Evolutionary conservation across 2,329 filamentous ascomycete species (phyloP), one percentile per base, ranked within the genome.

Genomic region (Decorospora gaudefroyi): DNA sequence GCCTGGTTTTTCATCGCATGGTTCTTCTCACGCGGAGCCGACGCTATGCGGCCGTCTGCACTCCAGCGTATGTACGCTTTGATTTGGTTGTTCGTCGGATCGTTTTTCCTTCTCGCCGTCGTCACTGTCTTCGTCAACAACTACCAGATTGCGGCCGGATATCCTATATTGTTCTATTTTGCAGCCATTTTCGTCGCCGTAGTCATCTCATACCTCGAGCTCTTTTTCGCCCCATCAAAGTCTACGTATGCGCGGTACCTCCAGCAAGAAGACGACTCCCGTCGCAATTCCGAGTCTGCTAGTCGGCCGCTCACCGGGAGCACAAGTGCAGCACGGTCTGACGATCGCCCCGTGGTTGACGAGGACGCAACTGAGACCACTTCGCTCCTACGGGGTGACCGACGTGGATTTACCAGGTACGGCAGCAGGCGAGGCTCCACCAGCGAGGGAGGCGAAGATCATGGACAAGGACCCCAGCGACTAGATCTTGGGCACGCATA

Each of bases 1-100:
- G 77, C 89, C 1, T 96, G 90, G 77, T 83, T 93, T 62, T 84
- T 87, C 46, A 69, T 85, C 13, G 85, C 90, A 31, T 97, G 92
- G 92, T 85, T 90, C 52, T 77, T 95, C 23, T 84, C 90, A 59
- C 82, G 86, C 12, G 85, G 88, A 2, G 87, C 89, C 11, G 86
- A 90, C 61, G 87, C 85, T 49, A 82, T 87, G 33, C 82, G 92
- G 10, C 92, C 93, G 1, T 93, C 88, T 12, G 92, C 92, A 3
- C 81, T 97, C 5, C 88, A 95, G 46, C 82, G 92, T 13, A 81
- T 85, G 4, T 96, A 93, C 68, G 79, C 82, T 36, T 77, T 91
- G 30, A 79, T 95, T 7, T 97, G 93, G 91, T 77, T 96, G 31
- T 96, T 91, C 65, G 66, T 82, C 21, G 69, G 90, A 0, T 81